Conservation (phyloP, 1,284 basidiomycete species). For the Ustilago crameri region DNA sequence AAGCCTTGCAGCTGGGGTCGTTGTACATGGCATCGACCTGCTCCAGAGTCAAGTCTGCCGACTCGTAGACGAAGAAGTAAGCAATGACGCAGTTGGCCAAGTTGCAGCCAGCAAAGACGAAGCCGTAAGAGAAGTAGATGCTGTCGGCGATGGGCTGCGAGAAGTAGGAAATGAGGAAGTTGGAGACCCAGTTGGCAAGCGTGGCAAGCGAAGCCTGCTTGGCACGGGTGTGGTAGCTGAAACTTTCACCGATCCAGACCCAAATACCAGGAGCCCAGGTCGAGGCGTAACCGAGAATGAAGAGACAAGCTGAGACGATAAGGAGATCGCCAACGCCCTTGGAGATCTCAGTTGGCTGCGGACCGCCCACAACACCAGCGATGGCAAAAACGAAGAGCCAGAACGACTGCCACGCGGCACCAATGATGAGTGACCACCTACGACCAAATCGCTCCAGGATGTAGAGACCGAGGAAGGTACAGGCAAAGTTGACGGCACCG, state of each 20-base stretch:
- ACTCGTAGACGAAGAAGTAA: slow-evolving; percentile 82
- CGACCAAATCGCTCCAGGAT: slow-evolving; percentile 74
- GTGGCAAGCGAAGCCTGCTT: slow-evolving; percentile 81
- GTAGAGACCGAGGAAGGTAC: slow-evolving; percentile 74
- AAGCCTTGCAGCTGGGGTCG: slow-evolving; percentile 76
- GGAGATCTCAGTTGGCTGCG: slow-evolving; percentile 63
- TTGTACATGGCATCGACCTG: slow-evolving; percentile 81
- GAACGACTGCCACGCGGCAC: slow-evolving; percentile 73
- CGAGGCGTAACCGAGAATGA: slow-evolving; percentile 80
- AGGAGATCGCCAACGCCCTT: slow-evolving; percentile 73
- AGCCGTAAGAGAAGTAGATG: slow-evolving; percentile 76
- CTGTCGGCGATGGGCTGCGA: slow-evolving; percentile 52
- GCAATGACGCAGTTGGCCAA: slow-evolving; percentile 74
- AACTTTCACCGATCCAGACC: slow-evolving; percentile 73
- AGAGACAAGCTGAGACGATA: slow-evolving; percentile 81
- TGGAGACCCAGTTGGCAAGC: slow-evolving; percentile 76
- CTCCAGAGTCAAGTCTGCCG: slow-evolving; percentile 77
- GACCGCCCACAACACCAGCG: slow-evolving; percentile 77
- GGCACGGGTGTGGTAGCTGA: slow-evolving; percentile 79
- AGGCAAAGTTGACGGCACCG: slow-evolving; percentile 74
- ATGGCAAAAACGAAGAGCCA: slow-evolving; percentile 84
- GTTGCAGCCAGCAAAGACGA: slow-evolving; percentile 75
- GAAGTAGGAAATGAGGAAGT: slow-evolving; percentile 82
- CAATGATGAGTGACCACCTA: slow-evolving; percentile 72
- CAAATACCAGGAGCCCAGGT: slow-evolving; percentile 73